These are phyloP conservation scores for Didymellaceae sp. DNA, from an alignment of 2,329 filamentous ascomycete species.

Conservation along the genomic window DNA sequence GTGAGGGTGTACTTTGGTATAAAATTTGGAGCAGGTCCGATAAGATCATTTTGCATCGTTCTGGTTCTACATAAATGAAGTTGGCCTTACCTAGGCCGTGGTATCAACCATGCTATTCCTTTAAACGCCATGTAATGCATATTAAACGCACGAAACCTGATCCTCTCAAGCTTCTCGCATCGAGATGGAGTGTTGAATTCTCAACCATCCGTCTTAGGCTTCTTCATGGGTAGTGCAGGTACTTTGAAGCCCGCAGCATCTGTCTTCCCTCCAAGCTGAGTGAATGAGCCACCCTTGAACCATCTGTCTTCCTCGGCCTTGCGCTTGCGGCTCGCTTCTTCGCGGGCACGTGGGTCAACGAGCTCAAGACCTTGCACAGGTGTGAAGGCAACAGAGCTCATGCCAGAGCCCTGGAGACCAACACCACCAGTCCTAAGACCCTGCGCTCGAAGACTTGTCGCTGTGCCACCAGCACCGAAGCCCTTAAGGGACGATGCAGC, in stretches of 20 bases:
- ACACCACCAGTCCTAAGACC: constrained; percentile 84
- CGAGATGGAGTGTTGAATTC: too few species aligned
- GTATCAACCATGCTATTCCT: constrained; percentile 8
- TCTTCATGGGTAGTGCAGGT: constrained; percentile 79
- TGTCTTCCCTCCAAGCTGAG: constrained; percentile 69
- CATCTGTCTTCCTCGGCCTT: constrained; percentile 94
- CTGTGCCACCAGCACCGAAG: constrained; percentile 71
- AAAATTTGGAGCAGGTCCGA: too few species aligned
- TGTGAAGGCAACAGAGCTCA: constrained; percentile 88
- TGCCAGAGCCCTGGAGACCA: constrained; percentile 69
- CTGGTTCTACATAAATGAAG: neutral
- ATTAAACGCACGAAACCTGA: neutral
- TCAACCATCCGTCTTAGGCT: constrained; percentile 46
- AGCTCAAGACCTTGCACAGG: constrained; percentile 94
- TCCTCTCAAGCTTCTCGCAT: too few species aligned
- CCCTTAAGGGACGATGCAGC: constrained; percentile 74
- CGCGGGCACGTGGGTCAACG: constrained; percentile 89
- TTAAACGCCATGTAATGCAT: constrained; percentile 16
- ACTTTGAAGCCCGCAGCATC: constrained; percentile 79
- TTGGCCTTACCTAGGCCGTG: constrained; percentile 5
- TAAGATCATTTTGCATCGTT: too few species aligned
- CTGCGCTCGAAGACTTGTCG: constrained; percentile 75
- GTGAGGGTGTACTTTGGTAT: too few species aligned
- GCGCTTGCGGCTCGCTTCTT: constrained; percentile 85
- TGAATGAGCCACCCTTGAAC: constrained; percentile 98